phyloP scores from a whole-genome alignment of 805 yeast species.

The Diddensiella santjacobensis region DNA sequence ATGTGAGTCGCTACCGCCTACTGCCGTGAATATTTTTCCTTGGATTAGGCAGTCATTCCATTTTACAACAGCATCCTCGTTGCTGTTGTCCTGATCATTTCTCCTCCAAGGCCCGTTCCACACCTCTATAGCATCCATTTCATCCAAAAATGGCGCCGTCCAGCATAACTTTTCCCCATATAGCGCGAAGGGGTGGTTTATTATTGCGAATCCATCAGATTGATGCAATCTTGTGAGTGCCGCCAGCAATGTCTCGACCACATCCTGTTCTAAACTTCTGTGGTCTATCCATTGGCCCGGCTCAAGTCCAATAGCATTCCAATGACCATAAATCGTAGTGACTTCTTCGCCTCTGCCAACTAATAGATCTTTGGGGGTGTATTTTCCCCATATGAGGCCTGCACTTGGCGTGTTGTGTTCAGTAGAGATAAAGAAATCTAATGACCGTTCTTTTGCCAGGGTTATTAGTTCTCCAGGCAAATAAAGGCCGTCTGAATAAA shows the following conservation, averaged over 20 bases:
- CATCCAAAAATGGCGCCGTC: slow-evolving; percentile 7
- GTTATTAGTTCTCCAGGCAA: slow-evolving; percentile 6
- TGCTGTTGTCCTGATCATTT: slow-evolving; percentile 6
- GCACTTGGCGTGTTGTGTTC: slow-evolving; percentile 18
- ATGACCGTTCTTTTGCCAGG: slow-evolving; percentile 2
- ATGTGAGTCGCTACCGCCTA: slow-evolving; percentile 16
- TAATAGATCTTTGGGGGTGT: slow-evolving; percentile 8
- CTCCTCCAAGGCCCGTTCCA: slow-evolving; percentile 19
- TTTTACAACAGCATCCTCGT: slow-evolving; percentile 9
- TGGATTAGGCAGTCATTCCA: slow-evolving; percentile 13
- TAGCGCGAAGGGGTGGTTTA: slow-evolving; percentile 14
- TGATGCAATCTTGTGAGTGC: slow-evolving; percentile 10
- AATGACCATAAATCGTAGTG: slow-evolving; percentile 16
- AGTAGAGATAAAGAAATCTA: slow-evolving; percentile 16
- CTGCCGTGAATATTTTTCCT: slow-evolving; percentile 10
- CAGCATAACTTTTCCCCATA: slow-evolving; percentile 1
- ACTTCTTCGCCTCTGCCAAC: slow-evolving; percentile 18
- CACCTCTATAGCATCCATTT: slow-evolving; percentile 16
- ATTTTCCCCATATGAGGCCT: slow-evolving; percentile 11
- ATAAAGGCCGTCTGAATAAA: slow-evolving; percentile 12
- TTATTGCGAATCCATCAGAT: slow-evolving; percentile 10
- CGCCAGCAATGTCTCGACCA: neutral
- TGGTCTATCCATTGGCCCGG: slow-evolving; percentile 15
- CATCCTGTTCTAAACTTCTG: slow-evolving; percentile 1
- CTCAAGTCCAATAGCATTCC: slow-evolving; percentile 16